Base-by-base conservation (phyloP, 441 rosid species). In the Euphorbia celastroides region DNA sequence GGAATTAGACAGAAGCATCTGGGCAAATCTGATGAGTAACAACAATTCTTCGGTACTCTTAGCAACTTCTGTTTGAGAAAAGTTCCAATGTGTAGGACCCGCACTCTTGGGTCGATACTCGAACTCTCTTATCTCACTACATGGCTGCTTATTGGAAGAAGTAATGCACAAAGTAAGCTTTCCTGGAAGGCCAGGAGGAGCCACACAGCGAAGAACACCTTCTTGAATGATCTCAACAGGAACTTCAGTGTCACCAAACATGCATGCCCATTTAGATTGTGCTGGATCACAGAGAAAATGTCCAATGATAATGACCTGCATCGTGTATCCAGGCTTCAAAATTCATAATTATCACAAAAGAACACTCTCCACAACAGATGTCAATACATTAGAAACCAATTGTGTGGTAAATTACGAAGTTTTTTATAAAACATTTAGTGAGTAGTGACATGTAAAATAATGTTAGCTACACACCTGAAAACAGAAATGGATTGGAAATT, bases 301-400 rank as follows among this genome's bases (percentile, higher is more conserved):
- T 70, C 99, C 99, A 76, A 89, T 80, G 76, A 94, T 78, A 61
- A 89, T 75, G 66, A 94, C 89, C 99, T 94, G 89, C 85, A 83
- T 64, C 36, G 19, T 66, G 67, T 74, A 75, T 57, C 23, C 26
- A 65, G 32, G 62, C 16, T 64, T 71, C 50, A 66, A 56, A 58
- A 16, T 60, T 60, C 16, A 41, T 30, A 57, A 10, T n/a, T 19
- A 20, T 28, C 28, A 2, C 28, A 31, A 48, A 67, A 30, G 32
- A 55, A 59, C 59, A 36, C 27, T 51, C 12, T 20, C 30, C 13
- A 20, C 46, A 71, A 26, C 42, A 52, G 61, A 38, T 38, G 11
- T 19, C 56, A 51, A 51, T 69, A 52, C 23, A 54, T 19, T 66
- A 57, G 55, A 44, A 27, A 57, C n/a, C 55, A 57, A 28, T 20